Evolutionary conservation across 2,329 filamentous ascomycete species (phyloP).

Genomic region (Sordariomycetes sp.): DNA sequence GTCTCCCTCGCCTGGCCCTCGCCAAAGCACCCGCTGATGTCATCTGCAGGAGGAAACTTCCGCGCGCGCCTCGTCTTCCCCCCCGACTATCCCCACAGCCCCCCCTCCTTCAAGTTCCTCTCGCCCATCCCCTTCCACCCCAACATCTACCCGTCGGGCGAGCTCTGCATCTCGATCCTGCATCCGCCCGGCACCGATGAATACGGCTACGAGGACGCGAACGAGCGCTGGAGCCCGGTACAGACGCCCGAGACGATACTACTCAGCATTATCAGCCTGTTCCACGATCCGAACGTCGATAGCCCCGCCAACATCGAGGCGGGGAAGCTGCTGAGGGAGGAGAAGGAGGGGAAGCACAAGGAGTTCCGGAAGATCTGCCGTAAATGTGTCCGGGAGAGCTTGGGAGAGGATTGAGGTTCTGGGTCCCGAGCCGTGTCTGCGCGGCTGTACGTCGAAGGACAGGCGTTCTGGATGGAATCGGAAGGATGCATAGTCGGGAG

Average conservation of each 20-base stretch:
- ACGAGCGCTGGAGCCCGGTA: slow-evolving; percentile 89
- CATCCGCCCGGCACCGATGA: slow-evolving; percentile 92
- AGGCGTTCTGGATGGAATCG: too few species aligned
- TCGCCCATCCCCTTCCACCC: slow-evolving; percentile 82
- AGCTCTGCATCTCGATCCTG: slow-evolving; percentile 93
- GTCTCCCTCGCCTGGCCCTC: slow-evolving; percentile 12
- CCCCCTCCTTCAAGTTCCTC: slow-evolving; percentile 83
- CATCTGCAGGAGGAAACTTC: slow-evolving; percentile 72
- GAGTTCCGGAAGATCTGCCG: slow-evolving; percentile 75
- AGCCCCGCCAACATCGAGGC: slow-evolving; percentile 93
- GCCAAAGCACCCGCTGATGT: background rate
- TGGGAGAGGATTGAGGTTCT: slow-evolving; percentile 36
- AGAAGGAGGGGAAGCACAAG: slow-evolving; percentile 47
- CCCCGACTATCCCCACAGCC: slow-evolving; percentile 73
- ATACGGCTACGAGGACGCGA: slow-evolving; percentile 84
- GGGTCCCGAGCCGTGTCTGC: background rate
- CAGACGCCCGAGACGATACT: slow-evolving; percentile 94
- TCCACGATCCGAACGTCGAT: slow-evolving; percentile 90
- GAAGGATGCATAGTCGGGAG: too few species aligned
- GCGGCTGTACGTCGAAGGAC: too few species aligned
- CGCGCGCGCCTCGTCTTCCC: slow-evolving; percentile 79
- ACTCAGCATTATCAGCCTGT: slow-evolving; percentile 83
- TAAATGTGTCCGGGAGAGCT: slow-evolving; percentile 70
- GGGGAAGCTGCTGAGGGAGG: slow-evolving; percentile 77
- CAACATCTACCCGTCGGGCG: slow-evolving; percentile 81